phyloP scores from a whole-genome alignment of 2,329 filamentous ascomycete genomes.

The Aspergillus versicolor region DNA sequence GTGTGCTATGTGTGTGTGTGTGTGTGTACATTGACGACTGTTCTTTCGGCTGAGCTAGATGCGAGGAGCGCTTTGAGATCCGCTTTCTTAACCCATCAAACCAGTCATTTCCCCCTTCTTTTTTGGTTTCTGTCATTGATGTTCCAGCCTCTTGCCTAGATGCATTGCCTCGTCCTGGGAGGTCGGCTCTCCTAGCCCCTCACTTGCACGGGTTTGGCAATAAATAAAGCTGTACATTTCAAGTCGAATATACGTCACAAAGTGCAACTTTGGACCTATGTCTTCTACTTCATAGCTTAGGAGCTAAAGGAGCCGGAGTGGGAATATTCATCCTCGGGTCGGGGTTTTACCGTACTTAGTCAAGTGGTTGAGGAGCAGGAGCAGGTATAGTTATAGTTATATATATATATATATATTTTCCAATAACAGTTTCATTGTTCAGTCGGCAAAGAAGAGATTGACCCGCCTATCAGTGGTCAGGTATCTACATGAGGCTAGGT shows the following conservation, averaged over 20 bases:
- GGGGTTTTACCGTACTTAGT: neutral
- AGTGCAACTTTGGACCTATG: neutral
- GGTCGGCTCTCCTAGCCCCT: constrained; percentile 8
- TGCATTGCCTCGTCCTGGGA: constrained; percentile 4
- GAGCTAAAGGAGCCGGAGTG: neutral
- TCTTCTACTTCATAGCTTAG: neutral
- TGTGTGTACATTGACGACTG: constrained; percentile 13
- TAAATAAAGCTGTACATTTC: neutral
- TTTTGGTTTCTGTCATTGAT: neutral
- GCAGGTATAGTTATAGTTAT: neutral
- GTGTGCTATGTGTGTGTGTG: too few species aligned
- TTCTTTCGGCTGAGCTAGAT: neutral
- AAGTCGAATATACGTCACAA: neutral
- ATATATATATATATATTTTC: too few species aligned
- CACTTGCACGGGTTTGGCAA: constrained; percentile 3
- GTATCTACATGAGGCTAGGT: neutral
- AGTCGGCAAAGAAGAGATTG: neutral
- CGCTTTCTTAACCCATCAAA: neutral
- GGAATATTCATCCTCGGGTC: neutral
- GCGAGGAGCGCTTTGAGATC: neutral
- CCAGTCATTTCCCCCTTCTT: neutral
- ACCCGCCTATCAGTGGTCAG: neutral
- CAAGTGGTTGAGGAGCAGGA: too few species aligned
- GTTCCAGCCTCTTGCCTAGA: constrained; percentile 4
- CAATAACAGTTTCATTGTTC: too few species aligned